phyloP scores from a whole-genome alignment of 2,329 filamentous ascomycete genomes.

The Penicillium griseofulvum region DNA sequence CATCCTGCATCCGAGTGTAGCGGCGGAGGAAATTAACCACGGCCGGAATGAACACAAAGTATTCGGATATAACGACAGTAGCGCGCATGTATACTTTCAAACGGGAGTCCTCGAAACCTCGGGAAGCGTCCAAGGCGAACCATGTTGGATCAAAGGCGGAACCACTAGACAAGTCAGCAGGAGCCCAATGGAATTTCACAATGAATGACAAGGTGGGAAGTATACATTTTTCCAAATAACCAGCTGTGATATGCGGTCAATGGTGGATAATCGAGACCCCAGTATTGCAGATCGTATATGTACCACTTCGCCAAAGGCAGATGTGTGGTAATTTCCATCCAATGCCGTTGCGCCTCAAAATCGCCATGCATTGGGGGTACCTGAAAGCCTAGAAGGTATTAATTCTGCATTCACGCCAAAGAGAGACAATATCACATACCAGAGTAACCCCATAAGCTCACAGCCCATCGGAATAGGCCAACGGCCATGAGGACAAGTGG shows the following conservation, averaged over 20 bases:
- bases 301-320: constrained; percentile 95
- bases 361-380: constrained; percentile 91
- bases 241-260: constrained; percentile 98
- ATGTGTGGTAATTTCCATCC: constrained; percentile 95
- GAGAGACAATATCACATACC: constrained; percentile 52
- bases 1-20: constrained; percentile 70
- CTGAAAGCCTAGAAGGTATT: constrained; percentile 59
- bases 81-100: constrained; percentile 96
- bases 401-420: constrained; percentile 3
- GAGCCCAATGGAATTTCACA: not conserved
- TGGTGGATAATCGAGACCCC: constrained; percentile 96
- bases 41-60: constrained; percentile 82
- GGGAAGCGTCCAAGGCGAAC: constrained; percentile 82
- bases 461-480: constrained; percentile 91
- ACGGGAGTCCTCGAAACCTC: constrained; percentile 72
- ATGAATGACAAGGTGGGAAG: constrained; percentile 13
- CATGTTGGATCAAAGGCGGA: constrained; percentile 73
- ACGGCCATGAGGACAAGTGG: constrained; percentile 84
- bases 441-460: constrained; percentile 92
- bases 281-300: constrained; percentile 94
- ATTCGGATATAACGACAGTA: constrained; percentile 87
- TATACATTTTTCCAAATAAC: constrained; percentile 78
- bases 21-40: constrained; percentile 80
- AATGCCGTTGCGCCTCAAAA: constrained; percentile 96
- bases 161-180: constrained; percentile 51